Conservation (phyloP, 805 yeast genomes). For the Candida andamanensis region DNA sequence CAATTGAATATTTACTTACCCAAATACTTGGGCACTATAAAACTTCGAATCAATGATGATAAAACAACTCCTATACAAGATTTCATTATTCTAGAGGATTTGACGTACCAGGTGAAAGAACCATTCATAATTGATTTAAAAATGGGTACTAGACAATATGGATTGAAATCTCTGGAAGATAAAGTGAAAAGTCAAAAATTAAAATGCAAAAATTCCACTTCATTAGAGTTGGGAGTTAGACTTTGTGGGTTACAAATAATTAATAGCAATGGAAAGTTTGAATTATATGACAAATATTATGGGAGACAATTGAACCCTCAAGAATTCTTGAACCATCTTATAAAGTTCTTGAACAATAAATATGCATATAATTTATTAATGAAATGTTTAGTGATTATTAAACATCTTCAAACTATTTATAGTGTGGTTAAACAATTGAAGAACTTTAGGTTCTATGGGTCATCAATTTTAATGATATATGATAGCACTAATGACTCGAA, state of each 20-base stretch:
- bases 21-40: slow-evolving; percentile 40
- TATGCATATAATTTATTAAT: slow-evolving; percentile 49
- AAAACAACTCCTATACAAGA: slow-evolving; percentile 62
- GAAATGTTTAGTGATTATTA: slow-evolving; percentile 64
- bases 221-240: slow-evolving; percentile 78
- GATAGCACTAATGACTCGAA: slow-evolving; percentile 37
- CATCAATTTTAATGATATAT: slow-evolving; percentile 82
- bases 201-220: slow-evolving; percentile 80
- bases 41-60: slow-evolving; percentile 4
- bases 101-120: slow-evolving; percentile 72
- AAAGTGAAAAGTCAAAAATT: slow-evolving; percentile 75
- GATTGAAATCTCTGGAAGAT: slow-evolving; percentile 75
- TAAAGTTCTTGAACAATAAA: slow-evolving; percentile 81
- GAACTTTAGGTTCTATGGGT: slow-evolving; percentile 88
- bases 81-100: slow-evolving; percentile 83
- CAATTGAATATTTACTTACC: slow-evolving; percentile 86
- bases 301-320: slow-evolving; percentile 77
- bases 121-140: slow-evolving; percentile 94
- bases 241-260: slow-evolving; percentile 88
- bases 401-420: slow-evolving; percentile 55
- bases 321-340: slow-evolving; percentile 70
- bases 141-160: slow-evolving; percentile 98
- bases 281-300: slow-evolving; percentile 84
- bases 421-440: slow-evolving; percentile 48
- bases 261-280: slow-evolving; percentile 32